These are phyloP conservation scores for Epithele typhae DNA, from an alignment of 768 basidiomycete species.

Conservation along the genomic window DNA sequence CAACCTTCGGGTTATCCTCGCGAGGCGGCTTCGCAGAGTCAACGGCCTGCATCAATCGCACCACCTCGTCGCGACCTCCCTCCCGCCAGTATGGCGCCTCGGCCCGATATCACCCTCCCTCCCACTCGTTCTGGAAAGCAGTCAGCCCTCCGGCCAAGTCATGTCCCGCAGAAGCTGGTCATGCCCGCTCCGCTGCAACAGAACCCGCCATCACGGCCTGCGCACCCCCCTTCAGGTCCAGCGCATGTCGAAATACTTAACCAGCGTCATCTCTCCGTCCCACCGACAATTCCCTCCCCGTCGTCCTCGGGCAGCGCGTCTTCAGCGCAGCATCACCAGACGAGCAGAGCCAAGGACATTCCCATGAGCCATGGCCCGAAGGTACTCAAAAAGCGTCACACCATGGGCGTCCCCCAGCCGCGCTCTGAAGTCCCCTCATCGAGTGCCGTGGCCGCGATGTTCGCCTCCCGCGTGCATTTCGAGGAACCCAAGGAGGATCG, in stretches of 20 bases:
- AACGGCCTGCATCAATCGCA: background rate
- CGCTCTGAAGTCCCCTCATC: slow-evolving; percentile 9
- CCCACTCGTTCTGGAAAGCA: slow-evolving; percentile 5
- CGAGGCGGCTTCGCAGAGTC: background rate
- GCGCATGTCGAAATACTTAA: slow-evolving; percentile 13
- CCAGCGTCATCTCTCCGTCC: slow-evolving; percentile 9
- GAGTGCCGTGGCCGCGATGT: slow-evolving; percentile 18
- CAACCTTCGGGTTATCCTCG: background rate
- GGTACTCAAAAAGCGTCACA: slow-evolving; percentile 23
- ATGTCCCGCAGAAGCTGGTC: slow-evolving; percentile 62
- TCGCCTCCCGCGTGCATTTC: slow-evolving; percentile 18
- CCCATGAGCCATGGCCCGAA: slow-evolving; percentile 22
- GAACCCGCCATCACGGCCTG: slow-evolving; percentile 4
- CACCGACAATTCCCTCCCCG: background rate
- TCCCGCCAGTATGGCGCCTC: slow-evolving; percentile 1
- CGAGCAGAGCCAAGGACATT: slow-evolving; percentile 18
- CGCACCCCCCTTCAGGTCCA: background rate
- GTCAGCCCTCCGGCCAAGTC: slow-evolving; percentile 19
- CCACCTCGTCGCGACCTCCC: background rate
- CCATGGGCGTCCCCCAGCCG: slow-evolving; percentile 1
- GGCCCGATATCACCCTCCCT: slow-evolving; percentile 15
- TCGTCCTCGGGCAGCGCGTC: background rate
- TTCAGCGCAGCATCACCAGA: slow-evolving; percentile 1
- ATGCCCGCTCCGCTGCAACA: slow-evolving; percentile 69
- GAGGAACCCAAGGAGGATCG: slow-evolving; percentile 14